Base-by-base conservation (phyloP, 768 basidiomycete species). In the Holtermannia corniformis region DNA sequence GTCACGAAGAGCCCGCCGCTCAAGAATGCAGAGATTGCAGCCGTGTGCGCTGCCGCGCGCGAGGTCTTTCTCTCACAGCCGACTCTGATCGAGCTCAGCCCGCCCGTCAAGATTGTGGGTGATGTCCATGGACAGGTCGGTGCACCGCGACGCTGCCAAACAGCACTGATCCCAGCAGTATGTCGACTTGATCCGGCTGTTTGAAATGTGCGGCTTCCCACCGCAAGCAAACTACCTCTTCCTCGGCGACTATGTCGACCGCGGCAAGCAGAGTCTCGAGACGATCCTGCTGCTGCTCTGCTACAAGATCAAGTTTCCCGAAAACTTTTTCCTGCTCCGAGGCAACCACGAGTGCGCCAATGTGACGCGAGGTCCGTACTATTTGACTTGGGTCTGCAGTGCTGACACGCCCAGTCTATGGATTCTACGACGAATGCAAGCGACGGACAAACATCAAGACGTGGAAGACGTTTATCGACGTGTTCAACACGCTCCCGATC, bases 401-500 rank as follows among this genome's bases (percentile, higher is more conserved):
- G 12, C 40, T 16, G n/a, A 44, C 40, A 1, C 13, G 27, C n/a
- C n/a, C 68, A 96, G 95, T 97, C 20, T 99, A 99, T 66, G 95
- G 95, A 23, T 99, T 99, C 76, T 99, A 99, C 73, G 95, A 97
- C 76, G 95, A 99, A 76, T 99, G 95, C 79, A 99, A 99, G 76
- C 84, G 95, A 69, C 82, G 95, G 59, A 95, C 91, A 79, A 96
- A 93, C 73, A 90, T 97, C 79, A 99, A 97, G 77, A 92, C 88
- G 23, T 99, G 95, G 95, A 97, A 93, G 76, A 92, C 90, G 1
- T 97, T 99, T 73, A 88, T 97, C 72, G 95, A 99, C 75, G 93
- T 96, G 54, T 99, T 99, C 81, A 97, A 99, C 75, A 92, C 91
- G 67, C 81, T 99, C 12, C 95, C 95, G 47, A 97, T 99, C 66